Evolutionary conservation across 345 rosid species (phyloP).

Genomic region (Sisymbrium altissimum): DNA sequence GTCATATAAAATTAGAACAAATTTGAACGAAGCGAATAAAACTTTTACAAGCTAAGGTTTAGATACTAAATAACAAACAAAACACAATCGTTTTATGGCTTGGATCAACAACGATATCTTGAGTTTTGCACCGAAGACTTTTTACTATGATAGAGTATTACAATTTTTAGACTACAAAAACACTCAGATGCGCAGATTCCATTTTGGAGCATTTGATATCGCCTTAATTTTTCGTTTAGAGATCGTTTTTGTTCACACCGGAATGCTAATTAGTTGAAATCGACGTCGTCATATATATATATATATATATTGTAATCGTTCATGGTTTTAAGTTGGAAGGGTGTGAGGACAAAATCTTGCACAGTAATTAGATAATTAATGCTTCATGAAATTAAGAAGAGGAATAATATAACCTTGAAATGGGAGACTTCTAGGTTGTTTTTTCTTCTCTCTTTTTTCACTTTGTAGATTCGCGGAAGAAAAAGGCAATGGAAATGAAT

Average conservation of each 20-base stretch:
- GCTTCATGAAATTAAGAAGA: neutral
- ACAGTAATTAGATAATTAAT: neutral
- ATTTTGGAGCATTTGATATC: no score
- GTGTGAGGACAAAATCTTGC: neutral
- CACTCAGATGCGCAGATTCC: neutral
- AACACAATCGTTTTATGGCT: neutral
- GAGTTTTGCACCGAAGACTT: no score
- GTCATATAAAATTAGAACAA: no score
- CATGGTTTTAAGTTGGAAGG: neutral
- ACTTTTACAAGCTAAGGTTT: neutral
- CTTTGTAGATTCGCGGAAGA: neutral
- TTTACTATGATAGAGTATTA: no score
- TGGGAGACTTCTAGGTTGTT: slow-evolving; percentile 4
- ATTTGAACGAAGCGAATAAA: no score
- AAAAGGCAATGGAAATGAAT: slow-evolving; percentile 11
- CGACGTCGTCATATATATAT: no score
- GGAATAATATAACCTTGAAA: neutral
- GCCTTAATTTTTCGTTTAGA: no score
- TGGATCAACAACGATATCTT: neutral
- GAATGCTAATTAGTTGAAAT: no score
- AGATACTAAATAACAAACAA: neutral
- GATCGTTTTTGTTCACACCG: no score
- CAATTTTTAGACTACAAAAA: neutral
- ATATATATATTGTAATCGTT: no score
- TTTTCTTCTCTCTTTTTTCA: neutral